Evolutionary conservation across 163 green algal species (phyloP), one percentile per base, ranked within the genome.

Genomic region (Picocystis sp.): DNA sequence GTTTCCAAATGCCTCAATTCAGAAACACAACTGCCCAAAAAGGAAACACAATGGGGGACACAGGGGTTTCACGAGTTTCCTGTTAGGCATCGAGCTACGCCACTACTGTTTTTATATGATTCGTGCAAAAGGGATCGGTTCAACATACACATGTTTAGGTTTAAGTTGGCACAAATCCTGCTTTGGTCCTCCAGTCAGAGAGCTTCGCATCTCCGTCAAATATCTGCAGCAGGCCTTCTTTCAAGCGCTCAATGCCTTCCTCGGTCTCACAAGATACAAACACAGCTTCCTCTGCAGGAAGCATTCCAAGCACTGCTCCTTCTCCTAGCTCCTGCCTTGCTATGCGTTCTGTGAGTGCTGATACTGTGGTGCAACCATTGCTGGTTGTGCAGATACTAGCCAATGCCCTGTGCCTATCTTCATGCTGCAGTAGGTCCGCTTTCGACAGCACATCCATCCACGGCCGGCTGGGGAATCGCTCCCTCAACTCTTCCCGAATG

Each of bases 391-490:
- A 43, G 22, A 15, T 29, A 8, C 38, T 24, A 43, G 11, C 2
- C 43, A 41, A 22, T 15, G 44, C 49, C 21, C 14, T 12, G 5
- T 13, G 6, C 12, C 44, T 47, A n/a, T 77, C 62, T n/a, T 78
- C 69, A 3, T 74, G 64, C 13, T 65, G 49, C 43, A 95, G 68
- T 48, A 95, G 63, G 58, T 96, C 87, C 15, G 64, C 66, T 66
- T 98, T 98, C 35, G 76, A 88, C 9, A 96, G 58, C 23, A 93
- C 82, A 54, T 98, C 89, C 1, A 96, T 49, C 89, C 89, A 98
- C 23, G 71, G 66, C 61, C 88, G 86, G 33, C 53, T 48, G 0
- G 74, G 68, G 48, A 93, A 96, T 22, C 75, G 58, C 1, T 51
- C 44, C 19, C 53, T 61, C 57, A 95, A 55, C 50, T 86, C 74